Conservation (phyloP, 169 alveolate genomes). For the Perkinsus chesapeaki region DNA sequence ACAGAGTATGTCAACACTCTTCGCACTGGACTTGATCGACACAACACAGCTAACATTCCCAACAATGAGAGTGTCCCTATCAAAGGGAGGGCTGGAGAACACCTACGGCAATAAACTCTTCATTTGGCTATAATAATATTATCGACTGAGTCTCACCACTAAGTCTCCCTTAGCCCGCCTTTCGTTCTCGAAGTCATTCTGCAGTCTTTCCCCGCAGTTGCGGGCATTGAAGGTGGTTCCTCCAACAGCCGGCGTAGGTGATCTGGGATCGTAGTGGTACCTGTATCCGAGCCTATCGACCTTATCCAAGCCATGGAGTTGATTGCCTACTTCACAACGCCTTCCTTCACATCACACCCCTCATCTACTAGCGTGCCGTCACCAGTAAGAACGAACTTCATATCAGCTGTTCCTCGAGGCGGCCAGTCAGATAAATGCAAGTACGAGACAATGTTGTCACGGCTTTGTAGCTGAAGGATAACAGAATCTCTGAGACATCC, state of each 20-base stretch:
- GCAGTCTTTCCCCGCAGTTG: not conserved
- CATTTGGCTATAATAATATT: not conserved
- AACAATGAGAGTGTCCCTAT: not conserved
- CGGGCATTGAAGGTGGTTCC: not conserved
- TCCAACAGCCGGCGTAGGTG: not conserved
- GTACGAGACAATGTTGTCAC: not conserved
- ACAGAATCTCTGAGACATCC: not conserved
- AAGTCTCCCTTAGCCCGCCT: not conserved
- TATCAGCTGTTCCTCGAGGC: not conserved
- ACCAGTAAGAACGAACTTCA: not conserved
- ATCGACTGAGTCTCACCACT: not conserved
- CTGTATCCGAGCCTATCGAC: not conserved
- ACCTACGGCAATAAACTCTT: not conserved
- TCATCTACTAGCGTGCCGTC: not conserved
- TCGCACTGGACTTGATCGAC: not conserved
- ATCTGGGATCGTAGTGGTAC: not conserved
- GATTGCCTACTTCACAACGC: not conserved
- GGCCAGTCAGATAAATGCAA: not conserved
- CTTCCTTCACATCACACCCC: not conserved
- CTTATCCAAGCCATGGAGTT: not conserved
- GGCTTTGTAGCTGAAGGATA: not conserved
- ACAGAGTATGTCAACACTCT: not conserved
- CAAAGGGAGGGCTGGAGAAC: not conserved
- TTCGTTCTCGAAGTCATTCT: not conserved
- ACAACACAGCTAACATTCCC: not conserved